Conservation (phyloP, 208 protist genomes). For the Acanthamoeba lenticulata region DNA sequence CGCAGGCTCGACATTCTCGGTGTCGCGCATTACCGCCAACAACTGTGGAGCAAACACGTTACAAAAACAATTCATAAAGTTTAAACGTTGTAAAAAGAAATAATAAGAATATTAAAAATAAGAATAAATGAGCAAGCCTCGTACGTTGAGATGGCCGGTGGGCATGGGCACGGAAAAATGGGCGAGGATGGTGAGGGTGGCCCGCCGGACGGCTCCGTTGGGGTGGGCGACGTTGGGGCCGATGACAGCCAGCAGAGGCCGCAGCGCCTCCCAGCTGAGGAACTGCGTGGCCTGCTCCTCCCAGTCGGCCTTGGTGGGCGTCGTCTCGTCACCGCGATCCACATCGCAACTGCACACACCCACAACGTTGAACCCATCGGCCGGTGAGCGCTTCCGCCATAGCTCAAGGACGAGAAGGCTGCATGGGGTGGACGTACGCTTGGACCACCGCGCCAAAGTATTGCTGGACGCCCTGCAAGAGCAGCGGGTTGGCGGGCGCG, state of each 20-base stretch:
- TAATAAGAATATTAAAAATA: neutral
- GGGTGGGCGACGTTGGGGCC: slow-evolving; percentile 28
- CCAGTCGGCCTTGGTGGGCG: slow-evolving; percentile 13
- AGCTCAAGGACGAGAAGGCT: neutral
- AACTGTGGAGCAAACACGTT: neutral
- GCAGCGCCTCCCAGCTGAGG: slow-evolving; percentile 43
- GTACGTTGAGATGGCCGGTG: slow-evolving; percentile 9
- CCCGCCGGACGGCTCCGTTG: neutral
- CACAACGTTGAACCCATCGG: neutral
- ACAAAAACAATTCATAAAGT: neutral
- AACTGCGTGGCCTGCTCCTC: neutral
- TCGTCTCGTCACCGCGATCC: slow-evolving; percentile 17
- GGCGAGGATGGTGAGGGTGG: slow-evolving; percentile 41
- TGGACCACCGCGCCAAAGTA: slow-evolving; percentile 23
- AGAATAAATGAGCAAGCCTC: neutral
- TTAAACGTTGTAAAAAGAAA: neutral
- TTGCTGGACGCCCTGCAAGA: slow-evolving; percentile 47
- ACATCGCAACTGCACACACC: neutral
- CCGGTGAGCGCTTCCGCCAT: neutral
- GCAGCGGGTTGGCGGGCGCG: neutral
- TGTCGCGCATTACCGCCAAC: slow-evolving; percentile 55
- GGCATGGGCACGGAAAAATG: slow-evolving; percentile 59
- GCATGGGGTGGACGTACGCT: neutral
- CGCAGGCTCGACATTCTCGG: neutral
- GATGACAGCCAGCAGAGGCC: neutral